Evolutionary conservation across 805 yeast species (phyloP).

Genomic region (Blastobotrys parvus): DNA sequence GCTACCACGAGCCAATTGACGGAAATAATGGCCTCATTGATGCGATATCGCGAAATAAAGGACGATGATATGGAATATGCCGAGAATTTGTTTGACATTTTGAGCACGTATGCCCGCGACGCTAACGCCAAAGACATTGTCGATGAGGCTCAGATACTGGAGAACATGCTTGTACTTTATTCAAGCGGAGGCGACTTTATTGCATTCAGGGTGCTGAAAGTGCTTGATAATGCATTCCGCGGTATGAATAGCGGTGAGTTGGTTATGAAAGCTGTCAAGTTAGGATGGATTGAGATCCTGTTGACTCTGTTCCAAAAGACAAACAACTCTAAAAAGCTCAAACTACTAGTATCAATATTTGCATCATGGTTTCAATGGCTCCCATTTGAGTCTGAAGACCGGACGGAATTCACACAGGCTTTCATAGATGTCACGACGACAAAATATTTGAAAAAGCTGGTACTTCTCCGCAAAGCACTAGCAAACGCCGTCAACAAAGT

Average conservation of each 20-base stretch:
- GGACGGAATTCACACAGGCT: no score
- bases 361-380: no score
- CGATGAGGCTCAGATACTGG: conserved; percentile 16
- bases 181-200: conserved; percentile 5
- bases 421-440: no score
- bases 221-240: conserved; percentile 5
- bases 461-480: no score
- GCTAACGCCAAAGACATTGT: conserved; percentile 5
- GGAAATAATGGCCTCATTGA: no score
- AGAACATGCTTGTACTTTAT: conserved; percentile 14
- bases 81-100: conserved; percentile 8
- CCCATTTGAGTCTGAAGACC: no score
- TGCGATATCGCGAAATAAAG: no score
- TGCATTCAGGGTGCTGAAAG: conserved; percentile 5
- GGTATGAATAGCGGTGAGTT: conserved; percentile 4
- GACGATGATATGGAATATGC: conserved; percentile 3
- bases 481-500: no score
- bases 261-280: conserved; percentile 6
- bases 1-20: no score
- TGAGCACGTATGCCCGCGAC: conserved; percentile 3
- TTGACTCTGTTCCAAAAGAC: conserved; percentile 10
- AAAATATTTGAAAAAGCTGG: no score
- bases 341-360: no score
- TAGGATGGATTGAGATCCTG: conserved; percentile 12
- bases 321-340: no score